Percentiles rank a stretch among this genome's conserved stretches.
These are phyloP conservation scores for Zychaea mexicana DNA, from an alignment of 371 early-diverging fungal genomes.

Conservation along the genomic window DNA sequence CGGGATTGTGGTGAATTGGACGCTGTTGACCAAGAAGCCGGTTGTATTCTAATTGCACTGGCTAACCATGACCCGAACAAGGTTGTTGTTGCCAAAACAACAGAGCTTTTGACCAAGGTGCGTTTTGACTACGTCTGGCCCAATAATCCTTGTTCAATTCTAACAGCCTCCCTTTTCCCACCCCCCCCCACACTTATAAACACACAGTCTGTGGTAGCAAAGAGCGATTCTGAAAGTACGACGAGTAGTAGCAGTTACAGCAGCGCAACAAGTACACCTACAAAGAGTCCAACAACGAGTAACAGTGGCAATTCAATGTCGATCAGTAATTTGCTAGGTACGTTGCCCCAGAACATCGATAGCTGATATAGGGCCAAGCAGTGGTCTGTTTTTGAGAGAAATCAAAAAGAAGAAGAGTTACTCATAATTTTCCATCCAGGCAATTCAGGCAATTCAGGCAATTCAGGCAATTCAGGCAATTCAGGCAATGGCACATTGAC, in stretches of 20 bases:
- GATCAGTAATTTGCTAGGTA: slow-evolving; percentile 25
- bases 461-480: too few species aligned
- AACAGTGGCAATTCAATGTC: slow-evolving; percentile 22
- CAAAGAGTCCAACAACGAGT: slow-evolving; percentile 6
- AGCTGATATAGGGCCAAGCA: too few species aligned
- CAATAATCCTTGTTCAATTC: not conserved
- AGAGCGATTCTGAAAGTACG: slow-evolving; percentile 9
- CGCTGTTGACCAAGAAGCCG: slow-evolving; percentile 45
- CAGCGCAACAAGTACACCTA: slow-evolving; percentile 10
- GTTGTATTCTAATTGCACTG: slow-evolving; percentile 46
- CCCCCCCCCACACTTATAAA: not conserved
- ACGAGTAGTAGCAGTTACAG: slow-evolving; percentile 16
- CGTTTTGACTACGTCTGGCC: not conserved
- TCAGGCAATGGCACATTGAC: not conserved
- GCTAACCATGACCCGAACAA: slow-evolving; percentile 34
- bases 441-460: too few species aligned
- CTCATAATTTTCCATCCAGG: too few species aligned
- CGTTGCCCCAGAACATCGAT: too few species aligned
- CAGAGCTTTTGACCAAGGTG: not conserved
- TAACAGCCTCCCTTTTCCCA: not conserved
- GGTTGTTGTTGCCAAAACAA: not conserved
- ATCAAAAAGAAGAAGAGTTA: not conserved
- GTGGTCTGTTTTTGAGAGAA: not conserved
- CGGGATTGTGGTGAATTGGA: slow-evolving; percentile 34
- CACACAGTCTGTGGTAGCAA: not conserved